Conservation (phyloP, 371 early-diverging fungal species). For the Dichotomocladium elegans region DNA sequence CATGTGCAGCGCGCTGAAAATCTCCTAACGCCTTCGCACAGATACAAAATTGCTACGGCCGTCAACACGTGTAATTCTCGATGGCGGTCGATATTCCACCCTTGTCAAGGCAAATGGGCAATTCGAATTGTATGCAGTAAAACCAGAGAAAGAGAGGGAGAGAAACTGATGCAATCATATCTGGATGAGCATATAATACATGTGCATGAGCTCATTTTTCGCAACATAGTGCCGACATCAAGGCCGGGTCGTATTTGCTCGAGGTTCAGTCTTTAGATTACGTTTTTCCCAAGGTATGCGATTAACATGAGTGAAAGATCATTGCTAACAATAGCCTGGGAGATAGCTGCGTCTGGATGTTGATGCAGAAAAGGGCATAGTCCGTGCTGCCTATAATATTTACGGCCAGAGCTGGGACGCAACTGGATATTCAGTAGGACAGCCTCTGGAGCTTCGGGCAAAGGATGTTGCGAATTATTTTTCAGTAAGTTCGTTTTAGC, state of each 20-base stretch:
- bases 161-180: background rate
- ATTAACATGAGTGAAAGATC: too few species aligned
- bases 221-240: too few species aligned
- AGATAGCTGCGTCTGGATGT: slow-evolving; percentile 43
- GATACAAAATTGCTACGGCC: slow-evolving; percentile 11
- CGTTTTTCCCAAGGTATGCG: slow-evolving; percentile 39
- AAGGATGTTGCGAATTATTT: slow-evolving; percentile 45
- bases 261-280: slow-evolving; percentile 44
- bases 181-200: background rate
- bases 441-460: slow-evolving; percentile 42
- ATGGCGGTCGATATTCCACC: slow-evolving; percentile 20
- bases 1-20: background rate
- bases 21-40: background rate
- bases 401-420: slow-evolving; percentile 35
- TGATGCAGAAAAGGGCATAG: slow-evolving; percentile 14
- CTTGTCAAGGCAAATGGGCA: slow-evolving; percentile 14
- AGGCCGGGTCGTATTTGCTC: slow-evolving; percentile 41
- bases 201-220: background rate
- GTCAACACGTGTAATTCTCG: slow-evolving; percentile 15
- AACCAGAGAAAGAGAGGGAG: too few species aligned
- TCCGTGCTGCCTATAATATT: slow-evolving; percentile 32
- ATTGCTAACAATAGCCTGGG: too few species aligned
- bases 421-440: slow-evolving; percentile 24
- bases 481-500: slow-evolving; percentile 30
- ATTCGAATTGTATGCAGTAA: slow-evolving; percentile 21